phyloP scores from a whole-genome alignment of 2,329 filamentous ascomycete species.

The Septoria linicola region DNA sequence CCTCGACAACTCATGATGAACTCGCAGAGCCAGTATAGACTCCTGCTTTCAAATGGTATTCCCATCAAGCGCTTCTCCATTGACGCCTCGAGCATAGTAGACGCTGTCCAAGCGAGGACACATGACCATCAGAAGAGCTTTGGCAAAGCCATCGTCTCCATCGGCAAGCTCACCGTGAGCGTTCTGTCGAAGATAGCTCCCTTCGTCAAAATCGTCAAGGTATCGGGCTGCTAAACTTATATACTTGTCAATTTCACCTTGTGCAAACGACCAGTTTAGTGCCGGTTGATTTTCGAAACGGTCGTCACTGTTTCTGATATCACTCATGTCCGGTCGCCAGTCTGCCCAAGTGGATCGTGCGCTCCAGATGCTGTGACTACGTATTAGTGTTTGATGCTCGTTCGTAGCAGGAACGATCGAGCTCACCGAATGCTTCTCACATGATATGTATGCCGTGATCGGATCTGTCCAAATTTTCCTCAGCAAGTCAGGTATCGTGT shows the following conservation, averaged over 20 bases:
- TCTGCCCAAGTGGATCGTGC: neutral
- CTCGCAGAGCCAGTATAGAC: neutral
- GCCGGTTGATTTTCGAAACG: neutral
- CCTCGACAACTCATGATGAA: neutral
- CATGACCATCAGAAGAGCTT: neutral
- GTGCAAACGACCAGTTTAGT: neutral
- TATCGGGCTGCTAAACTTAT: neutral
- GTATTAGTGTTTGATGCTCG: neutral
- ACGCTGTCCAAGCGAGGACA: conserved; percentile 2
- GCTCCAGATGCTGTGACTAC: neutral
- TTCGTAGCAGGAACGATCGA: neutral
- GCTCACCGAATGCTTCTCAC: neutral
- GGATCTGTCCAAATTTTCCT: neutral
- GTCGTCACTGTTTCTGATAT: neutral
- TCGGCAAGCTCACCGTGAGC: neutral
- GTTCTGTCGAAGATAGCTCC: neutral
- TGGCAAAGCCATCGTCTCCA: neutral
- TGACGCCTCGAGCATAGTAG: neutral
- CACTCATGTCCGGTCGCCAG: neutral
- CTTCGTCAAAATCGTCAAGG: neutral
- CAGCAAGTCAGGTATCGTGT: neutral
- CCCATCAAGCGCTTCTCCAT: no score
- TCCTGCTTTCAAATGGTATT: no score
- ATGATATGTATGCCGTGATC: neutral
- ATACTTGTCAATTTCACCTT: neutral